Percentiles rank a stretch among this genome's conserved stretches.
Evolutionary conservation across 2,329 filamentous ascomycete genomes (phyloP).

Genomic region (Laburnicola sp.): DNA sequence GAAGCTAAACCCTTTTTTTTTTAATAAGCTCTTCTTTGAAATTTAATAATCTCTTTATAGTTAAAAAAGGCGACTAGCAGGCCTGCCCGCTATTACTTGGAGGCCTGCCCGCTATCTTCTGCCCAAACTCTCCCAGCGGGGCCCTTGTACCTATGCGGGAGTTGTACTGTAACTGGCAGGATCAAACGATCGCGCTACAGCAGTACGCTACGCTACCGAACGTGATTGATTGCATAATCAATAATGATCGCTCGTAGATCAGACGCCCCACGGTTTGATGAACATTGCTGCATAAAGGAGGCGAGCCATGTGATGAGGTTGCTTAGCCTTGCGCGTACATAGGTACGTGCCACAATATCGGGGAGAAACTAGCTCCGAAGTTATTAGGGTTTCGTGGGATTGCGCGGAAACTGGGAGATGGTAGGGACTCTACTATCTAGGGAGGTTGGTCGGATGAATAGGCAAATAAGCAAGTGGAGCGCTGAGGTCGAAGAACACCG

Average conservation of each 20-base stretch:
- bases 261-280: slow-evolving; percentile 3
- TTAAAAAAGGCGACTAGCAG: no score
- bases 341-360: neutral
- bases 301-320: slow-evolving; percentile 1
- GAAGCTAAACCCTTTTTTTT: no score
- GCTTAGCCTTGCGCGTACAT: slow-evolving; percentile 3
- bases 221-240: neutral
- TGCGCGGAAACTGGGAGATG: neutral
- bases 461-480: neutral
- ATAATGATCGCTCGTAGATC: neutral
- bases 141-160: no score
- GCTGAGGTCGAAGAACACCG: neutral
- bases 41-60: no score
- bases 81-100: no score
- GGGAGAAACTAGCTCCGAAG: neutral
- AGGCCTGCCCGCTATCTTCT: no score
- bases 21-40: no score
- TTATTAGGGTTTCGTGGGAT: neutral
- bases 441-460: neutral
- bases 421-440: no score
- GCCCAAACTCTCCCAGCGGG: no score
- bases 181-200: neutral
- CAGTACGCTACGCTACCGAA: no score
- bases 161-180: neutral
- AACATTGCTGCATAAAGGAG: neutral